A percentile compares a stretch with the other conserved stretches of the same genome.
phyloP scores from a whole-genome alignment of 768 basidiomycete genomes.

The Suillus weaverae region DNA sequence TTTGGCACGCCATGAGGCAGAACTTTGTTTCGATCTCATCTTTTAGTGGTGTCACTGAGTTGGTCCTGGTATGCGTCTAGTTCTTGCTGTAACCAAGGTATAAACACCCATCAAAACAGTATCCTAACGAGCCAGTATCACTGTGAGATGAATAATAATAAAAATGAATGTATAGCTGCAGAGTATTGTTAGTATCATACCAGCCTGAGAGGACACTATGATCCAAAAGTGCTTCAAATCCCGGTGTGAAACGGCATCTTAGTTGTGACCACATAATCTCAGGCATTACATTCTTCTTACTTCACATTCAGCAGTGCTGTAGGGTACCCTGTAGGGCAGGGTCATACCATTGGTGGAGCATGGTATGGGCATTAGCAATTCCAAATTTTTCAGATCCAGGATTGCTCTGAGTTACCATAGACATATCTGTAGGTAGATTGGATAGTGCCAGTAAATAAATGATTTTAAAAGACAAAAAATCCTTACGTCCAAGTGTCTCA shows the following conservation, averaged over 20 bases:
- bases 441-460: too few relatives aligned
- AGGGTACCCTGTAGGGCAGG: slow-evolving; percentile 35
- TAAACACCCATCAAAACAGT: too few relatives aligned
- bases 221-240: slow-evolving; percentile 37
- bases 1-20: slow-evolving; percentile 32
- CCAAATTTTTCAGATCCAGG: slow-evolving; percentile 43
- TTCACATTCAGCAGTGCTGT: slow-evolving; percentile 41
- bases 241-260: slow-evolving; percentile 29
- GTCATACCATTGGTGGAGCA: slow-evolving; percentile 40
- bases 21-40: too few relatives aligned
- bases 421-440: too few relatives aligned
- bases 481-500: slow-evolving; percentile 20
- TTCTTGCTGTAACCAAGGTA: too few relatives aligned
- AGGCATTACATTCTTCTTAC: slow-evolving; percentile 42
- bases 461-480: too few relatives aligned
- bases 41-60: too few relatives aligned
- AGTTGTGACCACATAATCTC: slow-evolving; percentile 44
- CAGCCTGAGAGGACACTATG: slow-evolving; percentile 22
- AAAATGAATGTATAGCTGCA: too few relatives aligned
- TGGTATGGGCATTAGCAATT: slow-evolving; percentile 46
- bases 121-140: too few relatives aligned
- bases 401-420: slow-evolving; percentile 45
- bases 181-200: neutral
- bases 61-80: too few relatives aligned
- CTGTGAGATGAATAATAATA: too few relatives aligned